These are phyloP conservation scores for Syzygium malaccense DNA, from an alignment of 441 rosid genomes.

Conservation along the genomic window DNA sequence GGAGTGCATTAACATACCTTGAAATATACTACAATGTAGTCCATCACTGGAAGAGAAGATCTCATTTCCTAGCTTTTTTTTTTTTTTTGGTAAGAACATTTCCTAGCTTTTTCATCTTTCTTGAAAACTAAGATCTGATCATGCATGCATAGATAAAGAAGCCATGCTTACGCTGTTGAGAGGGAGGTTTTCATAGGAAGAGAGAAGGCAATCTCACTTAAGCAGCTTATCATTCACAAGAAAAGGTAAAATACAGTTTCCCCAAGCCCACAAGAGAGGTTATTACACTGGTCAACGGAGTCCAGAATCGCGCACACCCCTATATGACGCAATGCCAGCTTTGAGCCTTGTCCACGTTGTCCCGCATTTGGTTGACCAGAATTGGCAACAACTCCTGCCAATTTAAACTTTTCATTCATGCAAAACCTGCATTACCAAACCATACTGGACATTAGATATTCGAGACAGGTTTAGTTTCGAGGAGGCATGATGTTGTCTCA, in stretches of 20 bases:
- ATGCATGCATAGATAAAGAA: background rate
- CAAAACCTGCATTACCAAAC: background rate
- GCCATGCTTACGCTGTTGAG: background rate
- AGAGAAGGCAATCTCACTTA: background rate
- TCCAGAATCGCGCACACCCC: background rate
- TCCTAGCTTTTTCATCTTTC: background rate
- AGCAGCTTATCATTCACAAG: background rate
- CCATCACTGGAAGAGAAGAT: background rate
- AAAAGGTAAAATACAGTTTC: background rate
- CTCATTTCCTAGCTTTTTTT: background rate
- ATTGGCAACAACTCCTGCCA: background rate
- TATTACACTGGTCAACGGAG: background rate
- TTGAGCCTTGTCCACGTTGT: background rate
- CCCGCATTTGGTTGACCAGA: background rate
- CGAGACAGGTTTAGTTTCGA: too few species aligned
- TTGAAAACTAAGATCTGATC: background rate
- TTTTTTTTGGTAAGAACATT: too few species aligned
- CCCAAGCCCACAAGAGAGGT: background rate
- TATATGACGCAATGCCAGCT: background rate
- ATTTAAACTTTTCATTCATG: background rate
- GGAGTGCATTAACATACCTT: background rate
- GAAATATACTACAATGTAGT: background rate
- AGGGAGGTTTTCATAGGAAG: background rate
- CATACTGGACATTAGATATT: too few species aligned
- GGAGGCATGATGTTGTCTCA: background rate